Evolutionary conservation across 1,284 basidiomycete genomes (phyloP).

Genomic region (Trichosporon sp.): DNA sequence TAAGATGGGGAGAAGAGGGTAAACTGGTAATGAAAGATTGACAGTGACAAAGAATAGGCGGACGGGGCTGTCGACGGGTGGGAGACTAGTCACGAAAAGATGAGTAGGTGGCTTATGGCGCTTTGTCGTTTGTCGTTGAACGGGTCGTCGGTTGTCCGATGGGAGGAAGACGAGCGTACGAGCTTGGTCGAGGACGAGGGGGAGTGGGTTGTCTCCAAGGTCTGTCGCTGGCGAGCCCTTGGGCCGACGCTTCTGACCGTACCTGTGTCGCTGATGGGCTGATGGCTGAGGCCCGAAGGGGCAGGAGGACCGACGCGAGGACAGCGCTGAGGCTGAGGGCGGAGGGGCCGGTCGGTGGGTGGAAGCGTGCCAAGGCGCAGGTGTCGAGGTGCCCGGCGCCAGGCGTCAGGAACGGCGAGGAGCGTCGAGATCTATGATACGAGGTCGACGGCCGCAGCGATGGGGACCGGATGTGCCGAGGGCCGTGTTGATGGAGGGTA

Average conservation of each 20-base stretch:
- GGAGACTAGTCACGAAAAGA: background rate
- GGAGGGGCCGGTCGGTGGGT: background rate
- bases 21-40: slow-evolving; percentile 1
- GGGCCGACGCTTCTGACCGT: background rate
- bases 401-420: background rate
- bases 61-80: background rate
- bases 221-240: background rate
- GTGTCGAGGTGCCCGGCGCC: background rate
- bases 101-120: background rate
- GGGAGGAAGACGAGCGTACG: background rate
- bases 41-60: background rate
- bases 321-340: no score
- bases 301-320: background rate
- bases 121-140: background rate
- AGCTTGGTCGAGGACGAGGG: background rate
- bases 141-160: background rate
- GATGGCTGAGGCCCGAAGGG: background rate
- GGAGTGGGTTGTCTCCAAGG: background rate
- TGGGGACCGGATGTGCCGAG: background rate
- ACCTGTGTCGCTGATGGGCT: background rate
- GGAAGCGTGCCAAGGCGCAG: background rate
- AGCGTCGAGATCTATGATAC: background rate
- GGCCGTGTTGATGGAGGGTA: background rate
- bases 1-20: background rate
- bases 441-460: background rate